Conservation (phyloP, 1,139 yeast genomes). For the Torulaspora globosa region DNA sequence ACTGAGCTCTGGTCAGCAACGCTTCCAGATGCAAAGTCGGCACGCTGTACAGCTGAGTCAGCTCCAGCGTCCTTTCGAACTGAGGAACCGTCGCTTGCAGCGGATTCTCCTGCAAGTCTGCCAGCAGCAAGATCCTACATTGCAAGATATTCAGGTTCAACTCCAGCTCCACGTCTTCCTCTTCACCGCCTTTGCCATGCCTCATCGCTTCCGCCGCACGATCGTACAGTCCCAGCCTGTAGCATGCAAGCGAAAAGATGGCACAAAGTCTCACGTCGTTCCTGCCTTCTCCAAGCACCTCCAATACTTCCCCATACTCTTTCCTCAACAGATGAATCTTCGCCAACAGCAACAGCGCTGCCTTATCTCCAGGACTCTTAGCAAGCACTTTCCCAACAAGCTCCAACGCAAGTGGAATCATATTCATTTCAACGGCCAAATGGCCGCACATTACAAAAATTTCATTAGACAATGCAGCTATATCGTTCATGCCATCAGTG, state of each 20-base stretch:
- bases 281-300: conserved; percentile 7
- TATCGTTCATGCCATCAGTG: conserved; percentile 9
- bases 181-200: conserved; percentile 11
- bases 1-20: conserved; percentile 22
- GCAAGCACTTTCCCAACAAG: conserved; percentile 17
- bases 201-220: conserved; percentile 19
- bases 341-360: conserved; percentile 18
- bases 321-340: conserved; percentile 17
- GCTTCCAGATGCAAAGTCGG: conserved; percentile 20
- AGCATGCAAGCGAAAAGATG: conserved; percentile 19
- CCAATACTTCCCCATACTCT: conserved; percentile 19
- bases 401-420: conserved; percentile 19
- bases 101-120: conserved; percentile 10
- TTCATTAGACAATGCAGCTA: conserved; percentile 14
- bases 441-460: conserved; percentile 22
- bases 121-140: conserved; percentile 21
- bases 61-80: conserved; percentile 18
- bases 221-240: conserved; percentile 18
- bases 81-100: conserved; percentile 13
- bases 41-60: conserved; percentile 13
- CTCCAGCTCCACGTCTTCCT: conserved; percentile 3
- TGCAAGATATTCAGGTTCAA: conserved; percentile 16
- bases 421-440: conserved; percentile 24
- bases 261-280: conserved; percentile 15
- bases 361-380: conserved; percentile 19